These are phyloP conservation scores for Fragaria vesca DNA, from an alignment of 306 rosid genomes.

Conservation along the genomic window DNA sequence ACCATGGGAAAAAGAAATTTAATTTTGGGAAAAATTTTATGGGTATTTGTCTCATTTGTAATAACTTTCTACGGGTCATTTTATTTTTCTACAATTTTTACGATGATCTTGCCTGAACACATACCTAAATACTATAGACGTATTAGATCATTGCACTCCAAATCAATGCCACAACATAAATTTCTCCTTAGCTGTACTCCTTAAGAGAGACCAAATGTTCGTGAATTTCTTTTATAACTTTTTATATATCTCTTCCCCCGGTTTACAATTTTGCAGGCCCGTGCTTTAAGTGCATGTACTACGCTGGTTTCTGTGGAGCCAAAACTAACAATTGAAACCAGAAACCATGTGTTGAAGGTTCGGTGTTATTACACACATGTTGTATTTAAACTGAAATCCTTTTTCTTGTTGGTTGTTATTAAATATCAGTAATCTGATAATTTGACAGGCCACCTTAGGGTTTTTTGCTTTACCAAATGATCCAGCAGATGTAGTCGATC, in stretches of 20 bases:
- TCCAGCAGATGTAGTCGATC: constrained; percentile 73
- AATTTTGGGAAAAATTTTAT: neutral
- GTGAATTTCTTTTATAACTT: constrained; percentile 23
- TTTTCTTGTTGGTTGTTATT: neutral
- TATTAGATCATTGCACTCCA: neutral
- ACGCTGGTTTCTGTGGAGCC: constrained; percentile 97
- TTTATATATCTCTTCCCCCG: neutral
- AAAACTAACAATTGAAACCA: constrained; percentile 86
- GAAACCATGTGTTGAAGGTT: constrained; percentile 87
- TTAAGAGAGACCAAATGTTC: neutral
- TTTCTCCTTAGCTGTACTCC: neutral
- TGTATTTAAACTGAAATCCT: neutral
- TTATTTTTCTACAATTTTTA: neutral
- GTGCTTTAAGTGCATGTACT: constrained; percentile 95
- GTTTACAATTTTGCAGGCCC: constrained; percentile 53
- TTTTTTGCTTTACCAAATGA: constrained; percentile 95
- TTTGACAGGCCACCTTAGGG: constrained; percentile 92
- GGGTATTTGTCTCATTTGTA: neutral
- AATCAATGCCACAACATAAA: neutral
- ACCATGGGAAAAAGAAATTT: neutral
- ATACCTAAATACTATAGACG: neutral
- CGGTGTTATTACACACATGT: constrained; percentile 1
- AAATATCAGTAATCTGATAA: constrained; percentile 23
- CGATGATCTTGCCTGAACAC: too few relatives aligned
- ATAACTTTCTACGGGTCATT: neutral